Base-by-base conservation (phyloP, 768 basidiomycete genomes). In the Suillus subaureus region DNA sequence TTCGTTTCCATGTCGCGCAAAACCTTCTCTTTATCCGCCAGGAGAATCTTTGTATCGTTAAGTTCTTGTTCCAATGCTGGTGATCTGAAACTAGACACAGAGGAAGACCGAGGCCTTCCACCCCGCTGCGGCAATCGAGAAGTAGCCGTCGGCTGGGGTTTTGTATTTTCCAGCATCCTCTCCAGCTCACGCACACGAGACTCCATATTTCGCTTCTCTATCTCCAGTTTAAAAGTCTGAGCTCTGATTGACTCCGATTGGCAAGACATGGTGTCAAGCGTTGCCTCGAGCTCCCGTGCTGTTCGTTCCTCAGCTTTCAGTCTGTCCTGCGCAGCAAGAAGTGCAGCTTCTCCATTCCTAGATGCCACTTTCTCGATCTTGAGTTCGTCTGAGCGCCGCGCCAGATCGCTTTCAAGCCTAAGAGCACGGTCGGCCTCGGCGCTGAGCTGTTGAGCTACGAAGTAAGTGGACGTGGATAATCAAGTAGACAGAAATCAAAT, bases 141-240 rank as follows among this genome's bases (percentile, higher is more conserved):
- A 69, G 47, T 71, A 71, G 42, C 31, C 18, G 55, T n/a, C 43
- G 66, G 58, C 70, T 75, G 64, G 72, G 71, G 42, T 81, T 80
- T 67, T 70, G 81, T 61, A 75, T 66, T 68, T 78, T 80, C 66
- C 63, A 80, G 68, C 47, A 81, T 68, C 56, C 69, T 77, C 70
- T 90, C 83, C 49, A 91, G 79, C 70, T 90, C 88, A 49, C 81
- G 83, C 39, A 91, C 80, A 18, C 87, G 84, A 33, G 78, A 76
- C 66, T 89, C 87, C 15, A 90, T 81, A 8, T 75, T 80, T 40
- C 73, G 66, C 68, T 90, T 91, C 65, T 91, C 90, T 61, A 80
- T 80, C 71, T 87, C 82, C 35, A 89, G 73, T 65, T 84, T 84
- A n/a, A 71, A 71, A 13, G 77, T 74, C 39, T 80, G 82, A 47